Evolutionary conservation across 2,329 filamentous ascomycete species (phyloP).

Genomic region (Botrytis deweyae): DNA sequence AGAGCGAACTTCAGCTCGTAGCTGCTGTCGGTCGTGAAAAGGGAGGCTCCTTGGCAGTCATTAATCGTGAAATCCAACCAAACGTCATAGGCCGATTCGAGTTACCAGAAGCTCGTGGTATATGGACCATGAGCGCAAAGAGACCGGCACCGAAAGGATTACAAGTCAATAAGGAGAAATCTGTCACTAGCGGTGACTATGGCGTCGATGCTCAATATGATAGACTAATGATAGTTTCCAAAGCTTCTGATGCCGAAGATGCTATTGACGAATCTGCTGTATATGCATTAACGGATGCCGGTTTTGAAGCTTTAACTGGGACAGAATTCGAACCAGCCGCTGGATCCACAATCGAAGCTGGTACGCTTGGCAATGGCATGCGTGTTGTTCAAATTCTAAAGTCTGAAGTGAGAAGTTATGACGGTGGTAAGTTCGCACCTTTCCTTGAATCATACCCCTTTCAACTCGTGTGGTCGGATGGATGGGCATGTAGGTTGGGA

Average conservation of each 20-base stretch:
- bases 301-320: conserved; percentile 72
- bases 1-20: conserved; percentile 58
- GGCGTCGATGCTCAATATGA: conserved; percentile 64
- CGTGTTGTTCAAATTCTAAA: conserved; percentile 85
- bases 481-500: conserved; percentile 14
- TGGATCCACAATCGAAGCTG: conserved; percentile 82
- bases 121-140: conserved; percentile 78
- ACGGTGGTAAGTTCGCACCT: conserved; percentile 64
- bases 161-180: conserved; percentile 48
- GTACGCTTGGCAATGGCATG: conserved; percentile 75
- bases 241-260: conserved; percentile 64
- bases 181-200: conserved; percentile 51
- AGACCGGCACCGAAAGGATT: conserved; percentile 64
- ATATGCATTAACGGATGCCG: conserved; percentile 70
- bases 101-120: conserved; percentile 68
- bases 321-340: conserved; percentile 92
- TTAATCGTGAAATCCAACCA: conserved; percentile 77
- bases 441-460: conserved; percentile 27
- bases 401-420: conserved; percentile 85
- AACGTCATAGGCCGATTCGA: conserved; percentile 67
- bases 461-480: conserved; percentile 1
- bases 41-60: conserved; percentile 68
- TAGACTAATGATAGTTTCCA: conserved; percentile 80
- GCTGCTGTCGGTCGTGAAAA: conserved; percentile 63
- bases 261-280: conserved; percentile 69